Conservation (phyloP, 2,329 filamentous ascomycete genomes). For the Monilinia laxa region DNA sequence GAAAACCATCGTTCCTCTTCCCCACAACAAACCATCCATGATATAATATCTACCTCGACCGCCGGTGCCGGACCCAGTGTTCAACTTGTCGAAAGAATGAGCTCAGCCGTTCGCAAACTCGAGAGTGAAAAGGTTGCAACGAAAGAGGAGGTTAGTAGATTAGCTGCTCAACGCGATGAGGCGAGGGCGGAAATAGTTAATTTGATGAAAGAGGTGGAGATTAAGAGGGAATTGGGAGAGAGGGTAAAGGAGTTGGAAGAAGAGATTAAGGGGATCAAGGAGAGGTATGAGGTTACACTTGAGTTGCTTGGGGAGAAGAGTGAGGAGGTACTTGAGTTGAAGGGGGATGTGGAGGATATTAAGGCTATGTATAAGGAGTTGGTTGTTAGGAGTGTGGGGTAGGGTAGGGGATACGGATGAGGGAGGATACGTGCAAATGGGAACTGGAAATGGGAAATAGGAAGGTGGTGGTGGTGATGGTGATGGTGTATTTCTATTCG, state of each 20-base stretch:
- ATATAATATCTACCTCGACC: conserved; percentile 86
- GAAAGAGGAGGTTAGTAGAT: conserved; percentile 79
- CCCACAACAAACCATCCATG: conserved; percentile 70
- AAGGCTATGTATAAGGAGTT: conserved; percentile 96
- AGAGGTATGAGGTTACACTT: conserved; percentile 83
- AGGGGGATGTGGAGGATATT: conserved; percentile 84
- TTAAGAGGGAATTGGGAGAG: conserved; percentile 58
- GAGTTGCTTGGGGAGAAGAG: conserved; percentile 97
- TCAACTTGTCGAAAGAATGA: conserved; percentile 95
- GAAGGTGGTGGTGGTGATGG: no score
- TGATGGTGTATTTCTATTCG: no score
- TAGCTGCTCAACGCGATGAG: conserved; percentile 86
- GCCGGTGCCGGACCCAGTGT: conserved; percentile 89
- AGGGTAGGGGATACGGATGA: no score
- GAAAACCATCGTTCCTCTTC: conserved; percentile 58
- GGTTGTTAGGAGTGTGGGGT: conserved; percentile 46
- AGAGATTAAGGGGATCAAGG: conserved; percentile 66
- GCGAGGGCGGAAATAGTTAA: conserved; percentile 87
- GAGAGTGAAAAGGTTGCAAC: conserved; percentile 89
- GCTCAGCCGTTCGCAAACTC: conserved; percentile 82
- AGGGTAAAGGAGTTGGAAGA: conserved; percentile 65
- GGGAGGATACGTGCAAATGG: no score
- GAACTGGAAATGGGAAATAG: no score
- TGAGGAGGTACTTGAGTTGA: conserved; percentile 88
- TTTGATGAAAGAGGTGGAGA: conserved; percentile 83